Evolutionary conservation across 225 moss, liverwort and hornwort species (phyloP), one percentile per base, ranked within the genome.

Genomic region (Bryoerythrophyllum caledonicum): DNA sequence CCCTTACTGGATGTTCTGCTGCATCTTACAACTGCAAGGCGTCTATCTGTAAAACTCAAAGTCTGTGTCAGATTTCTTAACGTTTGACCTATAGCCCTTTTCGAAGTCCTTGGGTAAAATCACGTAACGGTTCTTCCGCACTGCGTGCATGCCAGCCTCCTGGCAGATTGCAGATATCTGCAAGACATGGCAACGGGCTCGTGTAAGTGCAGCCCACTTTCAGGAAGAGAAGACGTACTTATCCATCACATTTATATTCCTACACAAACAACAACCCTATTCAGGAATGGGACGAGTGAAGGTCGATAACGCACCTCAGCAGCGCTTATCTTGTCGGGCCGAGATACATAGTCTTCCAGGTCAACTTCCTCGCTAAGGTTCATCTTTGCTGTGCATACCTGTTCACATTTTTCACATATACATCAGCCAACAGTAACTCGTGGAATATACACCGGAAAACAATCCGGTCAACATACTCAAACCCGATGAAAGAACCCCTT

Each of bases 361-460:
- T 95, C 95, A 76, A 95, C 95, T 82, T 95, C 95, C 61, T 95
- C 95, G 74, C 95, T 95, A 59, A 95, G 74, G 67, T 95, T 95
- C 95, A 95, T 95, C 80, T 95, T 95, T 52, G 93, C 95, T 40
- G 95, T 95, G 69, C 95, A 95, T 7, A 95, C 93, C 95, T 95
- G 86, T 79, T 41, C 68, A 78, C 2, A 65, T 70, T 63, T 55
- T 49, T 32, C 68, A 21, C 14, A 62, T 38, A 49, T 55, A 71
- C 19, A 51, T 65, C 53, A 63, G 20, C 28, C 30, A 37, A 52
- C 5, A 55, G 21, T 15, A 34, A 34, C 35, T 67, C 4, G 8
- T 34, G 16, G 14, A 44, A 35, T 46, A 27, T 9, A 19, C 63
- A 56, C 56, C 23, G 25, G 32, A 55, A 34, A 76, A 13, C 30